A percentile compares a stretch with the other conserved stretches of the same genome.
Conservation (phyloP, 192 early-diverging fungal genomes). For the Backusella mclennaniae region DNA sequence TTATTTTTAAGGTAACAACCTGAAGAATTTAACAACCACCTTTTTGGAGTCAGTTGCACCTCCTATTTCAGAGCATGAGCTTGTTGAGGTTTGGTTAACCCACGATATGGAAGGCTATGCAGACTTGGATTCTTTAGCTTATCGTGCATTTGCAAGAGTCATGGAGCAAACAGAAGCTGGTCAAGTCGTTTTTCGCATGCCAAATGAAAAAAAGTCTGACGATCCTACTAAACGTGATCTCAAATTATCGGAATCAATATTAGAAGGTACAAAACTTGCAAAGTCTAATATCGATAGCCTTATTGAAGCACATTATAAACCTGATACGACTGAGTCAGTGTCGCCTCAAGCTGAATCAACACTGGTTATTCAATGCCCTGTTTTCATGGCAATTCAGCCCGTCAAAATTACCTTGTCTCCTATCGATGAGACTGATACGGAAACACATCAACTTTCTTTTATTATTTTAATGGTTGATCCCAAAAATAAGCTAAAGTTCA, state of each 20-base stretch:
- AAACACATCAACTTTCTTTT: slow-evolving; percentile 30
- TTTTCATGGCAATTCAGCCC: slow-evolving; percentile 60
- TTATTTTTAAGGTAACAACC: slow-evolving; percentile 33
- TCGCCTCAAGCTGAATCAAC: slow-evolving; percentile 18
- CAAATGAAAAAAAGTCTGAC: slow-evolving; percentile 20
- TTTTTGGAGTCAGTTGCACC: slow-evolving; percentile 57
- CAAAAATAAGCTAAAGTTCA: slow-evolving; percentile 49
- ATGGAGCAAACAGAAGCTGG: slow-evolving; percentile 62
- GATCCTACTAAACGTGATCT: slow-evolving; percentile 30
- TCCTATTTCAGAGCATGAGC: slow-evolving; percentile 56
- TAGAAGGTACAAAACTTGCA: slow-evolving; percentile 49
- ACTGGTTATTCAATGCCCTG: slow-evolving; percentile 47
- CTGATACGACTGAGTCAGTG: slow-evolving; percentile 7
- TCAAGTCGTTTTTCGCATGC: slow-evolving; percentile 50
- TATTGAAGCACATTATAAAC: slow-evolving; percentile 47
- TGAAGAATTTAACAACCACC: slow-evolving; percentile 45
- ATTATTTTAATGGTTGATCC: slow-evolving; percentile 50
- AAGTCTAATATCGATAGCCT: slow-evolving; percentile 57
- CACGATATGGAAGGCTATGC: slow-evolving; percentile 54
- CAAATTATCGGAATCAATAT: slow-evolving; percentile 54
- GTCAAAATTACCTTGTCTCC: slow-evolving; percentile 34
- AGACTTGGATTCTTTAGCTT: slow-evolving; percentile 46
- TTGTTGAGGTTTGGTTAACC: slow-evolving; percentile 57
- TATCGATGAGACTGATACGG: slow-evolving; percentile 28
- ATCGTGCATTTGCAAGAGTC: slow-evolving; percentile 52